A percentile compares a stretch with the other conserved stretches of the same genome.
Conservation (phyloP, 1,139 yeast genomes). For the Meyerozyma guilliermondii region DNA sequence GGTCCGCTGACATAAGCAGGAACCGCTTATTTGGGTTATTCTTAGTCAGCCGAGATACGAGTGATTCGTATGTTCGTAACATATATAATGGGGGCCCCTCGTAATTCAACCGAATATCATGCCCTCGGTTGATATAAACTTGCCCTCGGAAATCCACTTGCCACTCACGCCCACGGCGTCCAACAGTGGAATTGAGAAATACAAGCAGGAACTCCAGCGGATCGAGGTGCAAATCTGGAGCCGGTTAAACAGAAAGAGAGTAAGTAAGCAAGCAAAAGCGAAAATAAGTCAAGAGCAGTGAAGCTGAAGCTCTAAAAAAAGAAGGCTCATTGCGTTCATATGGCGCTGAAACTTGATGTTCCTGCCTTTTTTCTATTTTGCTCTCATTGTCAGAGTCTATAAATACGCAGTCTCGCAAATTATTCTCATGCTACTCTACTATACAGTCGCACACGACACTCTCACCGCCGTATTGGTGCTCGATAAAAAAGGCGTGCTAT, state of each 20-base stretch:
- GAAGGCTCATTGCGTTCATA: too few species aligned
- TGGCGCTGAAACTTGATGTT: too few species aligned
- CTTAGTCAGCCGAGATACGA: too few species aligned
- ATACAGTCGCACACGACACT: conserved; percentile 4
- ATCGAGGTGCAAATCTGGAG: background rate
- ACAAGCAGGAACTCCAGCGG: background rate
- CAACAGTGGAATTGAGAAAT: background rate
- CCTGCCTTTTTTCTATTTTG: conserved; percentile 1
- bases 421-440: conserved; percentile 5
- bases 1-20: too few species aligned
- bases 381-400: background rate
- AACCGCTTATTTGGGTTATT: too few species aligned
- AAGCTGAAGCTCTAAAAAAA: too few species aligned
- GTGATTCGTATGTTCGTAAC: too few species aligned
- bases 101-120: too few species aligned
- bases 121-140: background rate
- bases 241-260: background rate
- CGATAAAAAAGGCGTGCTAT: conserved; percentile 14
- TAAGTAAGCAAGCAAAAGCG: too few species aligned
- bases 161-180: background rate
- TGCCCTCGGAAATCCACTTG: background rate
- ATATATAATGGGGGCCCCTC: too few species aligned
- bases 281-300: too few species aligned
- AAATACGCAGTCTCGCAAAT: background rate
- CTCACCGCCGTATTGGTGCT: conserved; percentile 14